phyloP scores from a whole-genome alignment of 495 filamentous ascomycete genomes.

The Talaromyces liani region DNA sequence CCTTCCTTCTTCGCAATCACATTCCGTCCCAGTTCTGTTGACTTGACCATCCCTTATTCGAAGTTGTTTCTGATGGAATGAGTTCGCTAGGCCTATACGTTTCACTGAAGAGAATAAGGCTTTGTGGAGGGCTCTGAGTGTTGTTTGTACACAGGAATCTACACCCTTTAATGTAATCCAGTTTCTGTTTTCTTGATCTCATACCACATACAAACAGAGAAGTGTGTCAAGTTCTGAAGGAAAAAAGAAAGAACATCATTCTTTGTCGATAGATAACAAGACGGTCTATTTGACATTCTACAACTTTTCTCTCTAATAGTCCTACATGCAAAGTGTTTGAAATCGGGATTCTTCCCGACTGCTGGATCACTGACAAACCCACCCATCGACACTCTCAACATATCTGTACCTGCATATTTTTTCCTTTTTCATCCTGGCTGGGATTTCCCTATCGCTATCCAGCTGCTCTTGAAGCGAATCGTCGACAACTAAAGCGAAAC shows the following conservation, averaged over 20 bases:
- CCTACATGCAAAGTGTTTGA: conserved; percentile 3
- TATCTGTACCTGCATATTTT: not conserved
- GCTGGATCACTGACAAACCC: not conserved
- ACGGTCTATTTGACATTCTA: conserved; percentile 8
- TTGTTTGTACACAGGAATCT: conserved; percentile 6
- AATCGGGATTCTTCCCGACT: not conserved
- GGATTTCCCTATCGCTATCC: conserved; percentile 17
- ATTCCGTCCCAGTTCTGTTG: not conserved
- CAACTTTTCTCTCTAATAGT: conserved; percentile 6
- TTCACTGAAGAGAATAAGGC: not conserved
- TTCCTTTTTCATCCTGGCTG: conserved; percentile 12
- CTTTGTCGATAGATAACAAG: conserved; percentile 10
- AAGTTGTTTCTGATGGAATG: not conserved
- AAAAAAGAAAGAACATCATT: conserved; percentile 6
- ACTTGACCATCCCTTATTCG: not conserved
- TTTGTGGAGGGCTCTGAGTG: conserved; percentile 1
- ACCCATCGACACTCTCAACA: not conserved
- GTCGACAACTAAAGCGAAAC: conserved; percentile 20
- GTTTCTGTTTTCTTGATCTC: not conserved
- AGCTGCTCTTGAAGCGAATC: not conserved
- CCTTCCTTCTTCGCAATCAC: not conserved
- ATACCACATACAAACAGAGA: conserved; percentile 5
- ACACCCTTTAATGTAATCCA: conserved; percentile 7
- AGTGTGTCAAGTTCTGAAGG: conserved; percentile 3
- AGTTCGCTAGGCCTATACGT: conserved; percentile 2